Conservation (phyloP, 306 rosid genomes). For the Nissolia schottii region DNA sequence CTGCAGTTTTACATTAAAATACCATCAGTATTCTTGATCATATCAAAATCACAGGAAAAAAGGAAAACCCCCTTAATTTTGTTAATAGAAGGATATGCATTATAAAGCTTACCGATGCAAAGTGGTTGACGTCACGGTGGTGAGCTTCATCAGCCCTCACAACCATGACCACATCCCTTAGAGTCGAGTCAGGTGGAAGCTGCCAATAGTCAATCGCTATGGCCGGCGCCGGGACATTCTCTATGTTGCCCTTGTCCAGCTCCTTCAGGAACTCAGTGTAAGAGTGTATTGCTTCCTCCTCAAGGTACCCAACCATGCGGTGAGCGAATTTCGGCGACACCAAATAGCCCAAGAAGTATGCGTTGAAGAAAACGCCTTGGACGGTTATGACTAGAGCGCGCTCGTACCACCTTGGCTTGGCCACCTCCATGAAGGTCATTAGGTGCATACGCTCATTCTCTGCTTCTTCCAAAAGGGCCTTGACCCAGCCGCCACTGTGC, state of each 20-base stretch:
- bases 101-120: constrained; percentile 51
- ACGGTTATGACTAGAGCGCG: constrained; percentile 63
- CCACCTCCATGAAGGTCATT: constrained; percentile 79
- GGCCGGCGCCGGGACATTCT: constrained; percentile 72
- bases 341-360: constrained; percentile 63
- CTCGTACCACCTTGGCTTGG: constrained; percentile 68
- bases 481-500: constrained; percentile 84
- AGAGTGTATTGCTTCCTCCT: constrained; percentile 78
- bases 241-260: constrained; percentile 60
- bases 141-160: constrained; percentile 81
- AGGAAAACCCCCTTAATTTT: not conserved
- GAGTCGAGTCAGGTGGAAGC: constrained; percentile 48
- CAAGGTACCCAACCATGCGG: constrained; percentile 80
- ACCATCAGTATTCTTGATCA: not conserved
- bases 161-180: constrained; percentile 64
- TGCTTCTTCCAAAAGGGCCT: constrained; percentile 65
- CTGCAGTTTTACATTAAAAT: constrained; percentile 38
- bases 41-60: not conserved
- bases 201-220: constrained; percentile 79
- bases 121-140: constrained; percentile 80
- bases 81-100: not conserved
- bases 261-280: constrained; percentile 77
- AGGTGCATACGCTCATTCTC: constrained; percentile 87
- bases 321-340: constrained; percentile 71
- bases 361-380: constrained; percentile 74